Evolutionary conservation across 768 basidiomycete species (phyloP).

Genomic region (Thelephora ganbajun): DNA sequence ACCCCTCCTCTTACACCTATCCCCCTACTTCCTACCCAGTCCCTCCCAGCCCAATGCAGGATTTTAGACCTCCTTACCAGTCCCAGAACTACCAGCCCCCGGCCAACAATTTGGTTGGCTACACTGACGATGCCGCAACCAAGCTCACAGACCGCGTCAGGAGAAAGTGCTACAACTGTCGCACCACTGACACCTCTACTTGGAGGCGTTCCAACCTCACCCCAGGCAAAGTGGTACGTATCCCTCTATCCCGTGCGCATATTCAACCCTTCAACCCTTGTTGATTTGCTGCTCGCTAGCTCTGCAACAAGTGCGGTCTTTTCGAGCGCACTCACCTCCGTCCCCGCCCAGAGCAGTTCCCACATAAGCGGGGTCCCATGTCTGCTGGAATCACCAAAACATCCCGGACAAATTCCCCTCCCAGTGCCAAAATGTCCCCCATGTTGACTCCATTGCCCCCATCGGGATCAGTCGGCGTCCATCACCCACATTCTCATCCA

Average conservation of each 20-base stretch:
- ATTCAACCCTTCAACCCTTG: conserved; percentile 1
- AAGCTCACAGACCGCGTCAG: conserved; percentile 69
- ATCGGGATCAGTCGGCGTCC: neutral
- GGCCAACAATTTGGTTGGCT: conserved; percentile 28
- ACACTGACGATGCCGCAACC: conserved; percentile 71
- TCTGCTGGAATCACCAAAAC: conserved; percentile 30
- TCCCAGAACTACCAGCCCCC: conserved; percentile 11
- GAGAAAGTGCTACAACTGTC: conserved; percentile 72
- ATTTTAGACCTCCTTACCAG: conserved; percentile 7
- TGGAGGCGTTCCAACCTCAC: conserved; percentile 68
- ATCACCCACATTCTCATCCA: no score
- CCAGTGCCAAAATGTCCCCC: conserved; percentile 8
- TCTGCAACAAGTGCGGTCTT: conserved; percentile 57
- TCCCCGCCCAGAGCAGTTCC: conserved; percentile 68
- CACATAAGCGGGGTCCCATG: conserved; percentile 63
- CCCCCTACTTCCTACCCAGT: conserved; percentile 13
- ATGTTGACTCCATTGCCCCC: neutral
- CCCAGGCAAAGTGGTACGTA: conserved; percentile 61
- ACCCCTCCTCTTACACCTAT: conserved; percentile 11
- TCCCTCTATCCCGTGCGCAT: neutral
- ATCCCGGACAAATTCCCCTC: conserved; percentile 30
- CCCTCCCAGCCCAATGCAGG: conserved; percentile 3
- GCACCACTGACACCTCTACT: conserved; percentile 73
- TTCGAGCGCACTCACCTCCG: conserved; percentile 74
- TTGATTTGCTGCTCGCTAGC: conserved; percentile 15